phyloP scores from a whole-genome alignment of 257 asterid genomes.

The Forsythia suspensa region DNA sequence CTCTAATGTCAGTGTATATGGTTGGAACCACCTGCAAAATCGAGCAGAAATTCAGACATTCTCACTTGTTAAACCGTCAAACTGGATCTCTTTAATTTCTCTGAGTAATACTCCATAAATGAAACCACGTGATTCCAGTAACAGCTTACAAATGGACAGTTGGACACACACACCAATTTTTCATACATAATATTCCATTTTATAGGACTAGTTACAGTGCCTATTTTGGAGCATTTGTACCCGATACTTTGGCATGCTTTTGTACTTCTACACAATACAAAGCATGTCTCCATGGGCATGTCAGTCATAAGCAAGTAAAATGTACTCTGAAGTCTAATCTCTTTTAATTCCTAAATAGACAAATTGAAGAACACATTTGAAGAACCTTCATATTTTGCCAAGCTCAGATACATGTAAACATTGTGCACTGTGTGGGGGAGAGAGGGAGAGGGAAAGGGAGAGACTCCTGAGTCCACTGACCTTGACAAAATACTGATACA shows the following conservation, averaged over 20 bases:
- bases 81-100: slow-evolving; percentile 8
- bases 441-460: background rate
- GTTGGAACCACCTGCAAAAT: slow-evolving; percentile 96
- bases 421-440: background rate
- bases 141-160: background rate
- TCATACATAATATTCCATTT: background rate
- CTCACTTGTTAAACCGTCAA: slow-evolving; percentile 5
- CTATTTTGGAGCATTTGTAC: background rate
- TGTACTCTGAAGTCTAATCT: background rate
- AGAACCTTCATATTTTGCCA: background rate
- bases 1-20: slow-evolving; percentile 66
- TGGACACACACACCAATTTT: background rate
- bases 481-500: slow-evolving; percentile 87
- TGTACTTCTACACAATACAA: background rate
- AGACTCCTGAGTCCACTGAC: slow-evolving; percentile 33
- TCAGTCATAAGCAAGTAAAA: background rate
- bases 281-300: background rate
- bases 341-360: background rate
- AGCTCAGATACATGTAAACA: background rate
- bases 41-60: slow-evolving; percentile 15
- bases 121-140: background rate
- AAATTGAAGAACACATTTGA: background rate
- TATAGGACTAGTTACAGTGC: background rate
- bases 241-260: background rate
- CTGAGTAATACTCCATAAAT: background rate